Base-by-base conservation (phyloP, 768 basidiomycete genomes). In the Austroboletus eburneus region DNA sequence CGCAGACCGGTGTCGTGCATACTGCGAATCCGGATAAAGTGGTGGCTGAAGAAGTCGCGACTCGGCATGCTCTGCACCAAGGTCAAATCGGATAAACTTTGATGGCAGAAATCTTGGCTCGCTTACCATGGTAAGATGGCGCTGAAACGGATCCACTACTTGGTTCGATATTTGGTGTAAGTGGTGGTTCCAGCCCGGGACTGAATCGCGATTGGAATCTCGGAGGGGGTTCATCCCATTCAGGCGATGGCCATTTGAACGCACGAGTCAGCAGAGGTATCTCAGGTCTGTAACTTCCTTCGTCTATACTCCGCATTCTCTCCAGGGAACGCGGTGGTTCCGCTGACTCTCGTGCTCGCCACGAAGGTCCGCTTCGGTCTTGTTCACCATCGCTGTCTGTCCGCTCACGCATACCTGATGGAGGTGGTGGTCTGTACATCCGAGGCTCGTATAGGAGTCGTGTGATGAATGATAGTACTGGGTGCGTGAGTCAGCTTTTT, bases 301-400 rank as follows among this genome's bases (percentile, higher is more conserved):
- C 52, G n/a, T 56, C 52, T 18, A 30, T 53, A 25, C 50, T 61
- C 54, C 54, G 40, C 13, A 54, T 46, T 52, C 53, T 48, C 38
- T 52, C 52, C 34, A 30, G 16, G 16, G 41, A 10, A 44, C 17
- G 43, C 18, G 24, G 34, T 29, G 39, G 24, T n/a, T 52, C 62
- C 23, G 44, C n/a, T 25, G 51, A 25, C 32, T 35, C 49, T 20
- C 54, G 54, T 27, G 32, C 45, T 30, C 51, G 63, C 49, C 57
- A 52, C 50, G 70, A 62, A n/a, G 75, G 73, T 23, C 69, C 71
- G 1, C 71, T 72, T 14, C 70, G 64, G 7, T 76, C 74, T 30
- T 73, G 69, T 51, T 77, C 78, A 9, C 64, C 66, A 48, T 77
- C 75, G 53, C 69, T 53, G 20, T 59, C 59, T 20, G 45, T 27